These are phyloP conservation scores for Sphaerulina vaccinii DNA, from an alignment of 2,329 filamentous ascomycete species.

Conservation along the genomic window DNA sequence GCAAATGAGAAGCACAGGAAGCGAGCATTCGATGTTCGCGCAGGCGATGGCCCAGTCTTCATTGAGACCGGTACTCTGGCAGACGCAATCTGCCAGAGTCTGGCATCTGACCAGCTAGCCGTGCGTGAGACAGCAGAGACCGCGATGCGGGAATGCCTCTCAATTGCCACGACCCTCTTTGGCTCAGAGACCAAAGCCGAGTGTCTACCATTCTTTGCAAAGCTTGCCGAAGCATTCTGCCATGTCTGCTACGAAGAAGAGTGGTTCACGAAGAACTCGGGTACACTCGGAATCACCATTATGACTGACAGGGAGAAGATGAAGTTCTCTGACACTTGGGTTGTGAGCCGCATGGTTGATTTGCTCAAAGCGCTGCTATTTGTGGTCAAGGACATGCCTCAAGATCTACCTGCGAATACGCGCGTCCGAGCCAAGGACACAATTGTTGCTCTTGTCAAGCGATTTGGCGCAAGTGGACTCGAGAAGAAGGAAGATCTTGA, in stretches of 20 bases:
- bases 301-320: conserved; percentile 81
- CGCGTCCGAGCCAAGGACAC: conserved; percentile 79
- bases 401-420: conserved; percentile 88
- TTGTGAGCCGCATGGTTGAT: conserved; percentile 77
- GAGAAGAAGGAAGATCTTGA: conserved; percentile 76
- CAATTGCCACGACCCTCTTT: conserved; percentile 74
- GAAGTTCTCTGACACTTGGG: conserved; percentile 79
- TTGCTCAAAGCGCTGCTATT: conserved; percentile 91
- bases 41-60: conserved; percentile 81
- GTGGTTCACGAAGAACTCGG: conserved; percentile 97
- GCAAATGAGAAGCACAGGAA: conserved; percentile 73
- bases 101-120: conserved; percentile 78
- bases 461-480: conserved; percentile 69
- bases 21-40: conserved; percentile 78
- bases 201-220: conserved; percentile 78
- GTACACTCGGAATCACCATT: conserved; percentile 84
- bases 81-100: conserved; percentile 84
- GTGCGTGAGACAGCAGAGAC: conserved; percentile 81
- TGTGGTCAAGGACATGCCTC: conserved; percentile 97
- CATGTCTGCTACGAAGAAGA: conserved; percentile 97
- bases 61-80: conserved; percentile 85
- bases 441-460: conserved; percentile 69
- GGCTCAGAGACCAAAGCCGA: conserved; percentile 67
- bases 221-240: conserved; percentile 79
- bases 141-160: conserved; percentile 74